A percentile compares a stretch with the other conserved stretches of the same genome.
These are phyloP conservation scores for Ascochyta fabae DNA, from an alignment of 2,329 filamentous ascomycete genomes.

Conservation along the genomic window DNA sequence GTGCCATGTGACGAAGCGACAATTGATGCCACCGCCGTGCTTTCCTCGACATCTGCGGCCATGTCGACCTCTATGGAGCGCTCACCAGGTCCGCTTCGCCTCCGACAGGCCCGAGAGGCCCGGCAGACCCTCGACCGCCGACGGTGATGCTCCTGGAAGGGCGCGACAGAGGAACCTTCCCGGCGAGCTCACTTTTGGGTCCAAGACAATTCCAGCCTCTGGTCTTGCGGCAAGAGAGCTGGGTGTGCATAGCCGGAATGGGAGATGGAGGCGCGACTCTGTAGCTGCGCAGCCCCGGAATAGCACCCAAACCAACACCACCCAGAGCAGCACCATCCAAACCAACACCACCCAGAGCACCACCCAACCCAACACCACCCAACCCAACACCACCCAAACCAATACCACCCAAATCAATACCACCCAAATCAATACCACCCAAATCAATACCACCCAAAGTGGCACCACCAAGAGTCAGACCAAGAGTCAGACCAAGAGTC, in stretches of 20 bases:
- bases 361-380: too few relatives aligned
- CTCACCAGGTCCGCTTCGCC: slow-evolving; percentile 42
- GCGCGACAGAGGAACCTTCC: neutral
- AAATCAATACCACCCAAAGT: too few relatives aligned
- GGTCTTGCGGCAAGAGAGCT: neutral
- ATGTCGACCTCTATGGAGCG: slow-evolving; percentile 52
- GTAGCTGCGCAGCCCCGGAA: neutral
- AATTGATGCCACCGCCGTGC: slow-evolving; percentile 56
- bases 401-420: too few relatives aligned
- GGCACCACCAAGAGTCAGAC: too few relatives aligned
- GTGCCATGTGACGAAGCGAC: slow-evolving; percentile 43
- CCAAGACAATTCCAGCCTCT: neutral
- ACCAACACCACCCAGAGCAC: too few relatives aligned
- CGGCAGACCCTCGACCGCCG: slow-evolving; percentile 20
- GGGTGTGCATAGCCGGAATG: neutral
- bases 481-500: neutral
- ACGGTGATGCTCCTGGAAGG: slow-evolving; percentile 18
- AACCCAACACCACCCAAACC: too few relatives aligned
- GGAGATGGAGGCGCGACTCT: neutral
- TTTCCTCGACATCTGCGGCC: slow-evolving; percentile 51
- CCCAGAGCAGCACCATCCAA: too few relatives aligned
- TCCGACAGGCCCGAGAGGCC: slow-evolving; percentile 23
- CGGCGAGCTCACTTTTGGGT: neutral
- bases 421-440: too few relatives aligned
- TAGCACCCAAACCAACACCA: neutral